Conservation (phyloP, 2,329 filamentous ascomycete species). For the Paecilomyces formosus region DNA sequence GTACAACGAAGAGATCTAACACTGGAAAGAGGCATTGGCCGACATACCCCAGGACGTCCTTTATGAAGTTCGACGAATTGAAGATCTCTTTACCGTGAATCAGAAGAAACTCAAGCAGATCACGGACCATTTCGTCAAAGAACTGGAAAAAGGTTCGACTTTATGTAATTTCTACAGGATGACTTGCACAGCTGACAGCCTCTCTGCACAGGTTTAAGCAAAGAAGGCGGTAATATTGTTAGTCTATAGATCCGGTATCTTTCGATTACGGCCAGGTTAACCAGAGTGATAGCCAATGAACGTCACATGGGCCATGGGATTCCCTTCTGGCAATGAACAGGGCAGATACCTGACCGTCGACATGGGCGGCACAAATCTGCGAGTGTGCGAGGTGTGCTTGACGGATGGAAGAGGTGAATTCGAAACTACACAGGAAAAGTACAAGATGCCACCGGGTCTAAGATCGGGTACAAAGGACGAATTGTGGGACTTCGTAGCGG, state of each 20-base stretch:
- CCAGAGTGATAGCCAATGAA: conserved; percentile 72
- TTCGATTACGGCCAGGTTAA: background rate
- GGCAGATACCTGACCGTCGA: conserved; percentile 77
- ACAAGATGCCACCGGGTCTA: conserved; percentile 74
- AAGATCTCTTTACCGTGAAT: conserved; percentile 69
- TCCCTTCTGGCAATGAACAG: conserved; percentile 69
- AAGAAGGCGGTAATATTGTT: conserved; percentile 80
- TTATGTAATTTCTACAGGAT: conserved; percentile 3
- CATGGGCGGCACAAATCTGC: conserved; percentile 85
- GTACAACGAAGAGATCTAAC: background rate
- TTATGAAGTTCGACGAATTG: conserved; percentile 65
- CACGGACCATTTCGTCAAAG: conserved; percentile 73
- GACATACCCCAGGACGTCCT: conserved; percentile 63
- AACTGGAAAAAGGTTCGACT: conserved; percentile 62
- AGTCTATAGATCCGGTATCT: conserved; percentile 29
- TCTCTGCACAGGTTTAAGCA: conserved; percentile 53
- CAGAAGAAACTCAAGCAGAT: conserved; percentile 72
- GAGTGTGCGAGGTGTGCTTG: conserved; percentile 77
- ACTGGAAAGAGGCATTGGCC: conserved; percentile 8
- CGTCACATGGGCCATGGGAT: conserved; percentile 80
- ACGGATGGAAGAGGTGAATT: conserved; percentile 72
- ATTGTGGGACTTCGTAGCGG: conserved; percentile 81
- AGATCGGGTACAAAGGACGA: conserved; percentile 71
- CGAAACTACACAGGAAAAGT: conserved; percentile 81
- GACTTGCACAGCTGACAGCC: background rate